Conservation (phyloP, 208 protist species). For the Borovskyia barvae region DNA sequence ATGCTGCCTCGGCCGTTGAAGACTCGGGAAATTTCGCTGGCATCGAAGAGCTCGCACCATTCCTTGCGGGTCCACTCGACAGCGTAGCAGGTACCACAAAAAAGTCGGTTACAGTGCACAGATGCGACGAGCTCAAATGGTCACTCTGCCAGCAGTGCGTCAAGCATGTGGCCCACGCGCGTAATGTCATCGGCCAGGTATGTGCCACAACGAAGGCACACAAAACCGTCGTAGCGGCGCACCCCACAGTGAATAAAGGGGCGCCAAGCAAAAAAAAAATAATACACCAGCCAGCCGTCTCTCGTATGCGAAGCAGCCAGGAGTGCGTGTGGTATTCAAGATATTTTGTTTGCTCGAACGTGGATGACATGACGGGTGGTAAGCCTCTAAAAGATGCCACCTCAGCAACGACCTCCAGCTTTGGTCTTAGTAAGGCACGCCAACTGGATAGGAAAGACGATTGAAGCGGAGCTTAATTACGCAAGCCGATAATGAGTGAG, state of each 20-base stretch:
- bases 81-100: no score
- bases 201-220: conserved; percentile 7
- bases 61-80: no score
- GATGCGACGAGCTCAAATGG: not conserved
- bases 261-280: conserved; percentile 27
- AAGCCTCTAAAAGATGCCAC: no score
- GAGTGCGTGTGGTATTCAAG: not conserved
- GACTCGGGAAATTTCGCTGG: no score
- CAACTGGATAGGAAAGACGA: no score
- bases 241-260: conserved; percentile 3
- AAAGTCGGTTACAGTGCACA: conserved; percentile 9
- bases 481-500: no score
- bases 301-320: not conserved
- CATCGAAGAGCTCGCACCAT: no score
- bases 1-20: no score
- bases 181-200: conserved; percentile 18
- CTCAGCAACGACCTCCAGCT: no score
- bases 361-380: no score
- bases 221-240: conserved; percentile 5
- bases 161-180: conserved; percentile 2
- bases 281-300: conserved; percentile 10
- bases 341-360: not conserved
- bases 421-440: no score
- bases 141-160: conserved; percentile 1
- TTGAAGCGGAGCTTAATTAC: no score